Base-by-base conservation (phyloP, 768 basidiomycete species). In the Pleurotus ostreatus region DNA sequence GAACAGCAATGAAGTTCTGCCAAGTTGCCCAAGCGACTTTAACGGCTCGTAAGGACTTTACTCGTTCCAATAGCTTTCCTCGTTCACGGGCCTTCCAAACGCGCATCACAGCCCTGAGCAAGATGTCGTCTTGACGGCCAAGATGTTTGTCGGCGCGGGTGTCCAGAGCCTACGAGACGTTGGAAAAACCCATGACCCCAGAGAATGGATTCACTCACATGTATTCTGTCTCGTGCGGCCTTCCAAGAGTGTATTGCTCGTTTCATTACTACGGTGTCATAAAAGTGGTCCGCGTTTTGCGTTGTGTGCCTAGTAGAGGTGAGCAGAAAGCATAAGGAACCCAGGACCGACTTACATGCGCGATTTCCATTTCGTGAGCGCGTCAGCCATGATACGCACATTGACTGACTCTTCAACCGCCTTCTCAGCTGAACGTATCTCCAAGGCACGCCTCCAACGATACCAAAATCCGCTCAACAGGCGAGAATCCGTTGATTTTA, bases 41-140 rank as follows among this genome's bases (percentile, higher is more conserved):
- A 45, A 80, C 52, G 6, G 84, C 61, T 34, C 82, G 75, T 16
- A 73, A 59, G 4, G 70, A 66, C 52, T 73, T 78, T 37, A 84
- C 80, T 46, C 79, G 76, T 56, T 80, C 80, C 9, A 89, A 72
- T 25, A 84, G 72, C 49, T 68, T 73, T 26, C 84, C 85, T 7
- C 84, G 79, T 62, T 86, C 86, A 39, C 79, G 80, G 18, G 88
- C 84, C 61, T 79, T 85, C 87, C 88, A 87, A 3, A 88, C 78
- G 46, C 83, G 74, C 62, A 77, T 68, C 46, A 86, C 71, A 25
- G 83, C 86, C 45, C 79, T 78, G 26, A 88, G 57, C 18, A 88
- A 74, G 12, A 84, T 71, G 53, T 73, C 74, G 55, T 89, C 82
- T 63, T 82, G 84, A 44, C 83, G 75, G 46, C 72, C 71, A 11